phyloP scores from a whole-genome alignment of 2,329 filamentous ascomycete species.

The Xylariaceae sp. region DNA sequence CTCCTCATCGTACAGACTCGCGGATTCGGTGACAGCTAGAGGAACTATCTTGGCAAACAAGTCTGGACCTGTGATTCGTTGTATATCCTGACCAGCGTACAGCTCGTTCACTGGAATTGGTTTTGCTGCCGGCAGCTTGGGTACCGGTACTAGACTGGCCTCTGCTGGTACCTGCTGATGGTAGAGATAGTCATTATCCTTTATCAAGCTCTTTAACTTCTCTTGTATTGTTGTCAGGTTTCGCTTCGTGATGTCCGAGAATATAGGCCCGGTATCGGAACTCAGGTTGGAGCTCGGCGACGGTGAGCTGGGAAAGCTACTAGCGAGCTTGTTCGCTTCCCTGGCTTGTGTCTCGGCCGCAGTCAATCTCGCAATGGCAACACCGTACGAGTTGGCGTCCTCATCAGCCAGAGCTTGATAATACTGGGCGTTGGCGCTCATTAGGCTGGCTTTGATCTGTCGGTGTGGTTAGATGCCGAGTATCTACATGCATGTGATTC shows the following conservation, averaged over 20 bases:
- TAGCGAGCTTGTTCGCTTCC: constrained; percentile 71
- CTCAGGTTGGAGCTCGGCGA: constrained; percentile 78
- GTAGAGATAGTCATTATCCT: constrained; percentile 98
- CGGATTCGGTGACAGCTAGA: constrained; percentile 91
- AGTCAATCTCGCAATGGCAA: constrained; percentile 76
- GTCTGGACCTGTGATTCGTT: constrained; percentile 92
- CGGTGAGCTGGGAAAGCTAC: constrained; percentile 72
- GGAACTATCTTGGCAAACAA: constrained; percentile 96
- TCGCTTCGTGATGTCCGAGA: constrained; percentile 79
- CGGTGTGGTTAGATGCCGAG: constrained; percentile 18
- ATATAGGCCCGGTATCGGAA: constrained; percentile 66
- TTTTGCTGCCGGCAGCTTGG: constrained; percentile 91
- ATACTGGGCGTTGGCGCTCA: constrained; percentile 84
- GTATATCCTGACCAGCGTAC: constrained; percentile 95
- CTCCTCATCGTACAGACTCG: constrained; percentile 95
- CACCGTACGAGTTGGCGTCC: constrained; percentile 80
- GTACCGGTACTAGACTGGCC: constrained; percentile 71
- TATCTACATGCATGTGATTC: background rate
- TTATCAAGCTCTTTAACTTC: constrained; percentile 67
- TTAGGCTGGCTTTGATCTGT: constrained; percentile 71
- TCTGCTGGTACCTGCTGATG: constrained; percentile 87
- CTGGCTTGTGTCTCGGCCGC: constrained; percentile 72
- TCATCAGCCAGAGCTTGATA: constrained; percentile 90
- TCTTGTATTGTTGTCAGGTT: constrained; percentile 77
- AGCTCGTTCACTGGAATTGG: constrained; percentile 95